Conservation (phyloP, 2,329 filamentous ascomycete species). For the Fusarium pseudonygamai region DNA sequence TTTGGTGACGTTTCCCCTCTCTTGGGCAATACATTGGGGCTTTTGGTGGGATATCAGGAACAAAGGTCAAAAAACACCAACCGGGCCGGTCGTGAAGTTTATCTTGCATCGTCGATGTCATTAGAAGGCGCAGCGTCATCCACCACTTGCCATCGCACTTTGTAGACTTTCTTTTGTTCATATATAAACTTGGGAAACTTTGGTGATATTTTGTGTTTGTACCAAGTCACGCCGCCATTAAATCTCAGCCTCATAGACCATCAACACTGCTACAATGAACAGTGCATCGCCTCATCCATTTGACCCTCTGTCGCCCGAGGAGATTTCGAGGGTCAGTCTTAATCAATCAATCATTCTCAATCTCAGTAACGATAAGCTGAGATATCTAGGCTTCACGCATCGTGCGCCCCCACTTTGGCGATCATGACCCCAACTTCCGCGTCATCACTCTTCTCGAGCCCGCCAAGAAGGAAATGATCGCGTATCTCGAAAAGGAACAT, state of each 20-base stretch:
- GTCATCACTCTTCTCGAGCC: conserved; percentile 62
- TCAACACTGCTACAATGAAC: not conserved
- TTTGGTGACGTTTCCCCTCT: not conserved
- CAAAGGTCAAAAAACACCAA: not conserved
- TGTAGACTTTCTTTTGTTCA: not conserved
- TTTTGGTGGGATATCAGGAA: not conserved
- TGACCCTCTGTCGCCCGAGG: conserved; percentile 40
- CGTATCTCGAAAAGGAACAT: conserved; percentile 56
- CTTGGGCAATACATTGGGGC: not conserved
- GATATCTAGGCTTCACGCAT: conserved; percentile 35
- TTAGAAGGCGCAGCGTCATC: not conserved
- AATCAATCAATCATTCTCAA: no score
- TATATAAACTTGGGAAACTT: not conserved
- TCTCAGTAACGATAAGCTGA: not conserved
- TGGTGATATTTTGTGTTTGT: not conserved
- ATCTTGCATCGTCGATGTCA: not conserved
- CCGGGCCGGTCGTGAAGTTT: not conserved
- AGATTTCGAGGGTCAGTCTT: conserved; percentile 38
- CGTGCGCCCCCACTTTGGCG: conserved; percentile 35
- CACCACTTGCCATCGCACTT: not conserved
- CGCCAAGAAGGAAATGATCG: conserved; percentile 56
- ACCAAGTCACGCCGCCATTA: no score
- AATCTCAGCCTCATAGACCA: not conserved
- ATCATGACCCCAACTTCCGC: conserved; percentile 52
- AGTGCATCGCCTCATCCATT: conserved; percentile 32